A percentile compares a stretch with the other conserved stretches of the same genome.
Evolutionary conservation across 306 rosid genomes (phyloP).

Genomic region (Cicer judaicum): DNA sequence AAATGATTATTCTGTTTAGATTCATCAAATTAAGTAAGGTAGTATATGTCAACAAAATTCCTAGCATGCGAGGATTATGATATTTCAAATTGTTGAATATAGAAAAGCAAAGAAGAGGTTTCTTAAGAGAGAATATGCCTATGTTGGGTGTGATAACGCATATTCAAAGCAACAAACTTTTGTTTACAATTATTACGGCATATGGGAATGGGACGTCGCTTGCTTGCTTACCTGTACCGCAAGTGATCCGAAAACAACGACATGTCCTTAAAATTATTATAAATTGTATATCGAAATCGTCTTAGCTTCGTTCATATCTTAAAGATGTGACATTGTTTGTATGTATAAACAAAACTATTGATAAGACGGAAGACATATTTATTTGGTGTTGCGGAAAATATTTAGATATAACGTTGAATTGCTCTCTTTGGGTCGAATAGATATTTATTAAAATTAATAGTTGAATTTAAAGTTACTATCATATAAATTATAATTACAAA

Average conservation of each 20-base stretch:
- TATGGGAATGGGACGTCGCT: not conserved
- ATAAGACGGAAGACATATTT: no score
- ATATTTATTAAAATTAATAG: no score
- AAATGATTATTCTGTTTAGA: not conserved
- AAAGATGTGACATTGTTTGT: no score
- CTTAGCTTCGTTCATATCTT: no score
- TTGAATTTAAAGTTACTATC: no score
- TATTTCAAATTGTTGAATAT: not conserved
- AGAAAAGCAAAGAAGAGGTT: constrained; percentile 15
- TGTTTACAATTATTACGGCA: not conserved
- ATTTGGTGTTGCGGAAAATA: no score
- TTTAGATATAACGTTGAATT: no score
- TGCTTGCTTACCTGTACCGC: not conserved
- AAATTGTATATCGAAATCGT: no score
- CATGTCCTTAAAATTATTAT: not conserved
- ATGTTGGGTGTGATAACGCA: not conserved
- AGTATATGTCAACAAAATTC: not conserved
- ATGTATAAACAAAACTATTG: no score
- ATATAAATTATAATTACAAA: no score
- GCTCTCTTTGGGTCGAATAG: no score
- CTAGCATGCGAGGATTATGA: not conserved
- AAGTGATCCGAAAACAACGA: not conserved
- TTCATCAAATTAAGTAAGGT: not conserved
- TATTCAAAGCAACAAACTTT: not conserved
- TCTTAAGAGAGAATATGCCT: not conserved